Conservation (phyloP, 768 basidiomycete species). For the Boletus reticuloceps region DNA sequence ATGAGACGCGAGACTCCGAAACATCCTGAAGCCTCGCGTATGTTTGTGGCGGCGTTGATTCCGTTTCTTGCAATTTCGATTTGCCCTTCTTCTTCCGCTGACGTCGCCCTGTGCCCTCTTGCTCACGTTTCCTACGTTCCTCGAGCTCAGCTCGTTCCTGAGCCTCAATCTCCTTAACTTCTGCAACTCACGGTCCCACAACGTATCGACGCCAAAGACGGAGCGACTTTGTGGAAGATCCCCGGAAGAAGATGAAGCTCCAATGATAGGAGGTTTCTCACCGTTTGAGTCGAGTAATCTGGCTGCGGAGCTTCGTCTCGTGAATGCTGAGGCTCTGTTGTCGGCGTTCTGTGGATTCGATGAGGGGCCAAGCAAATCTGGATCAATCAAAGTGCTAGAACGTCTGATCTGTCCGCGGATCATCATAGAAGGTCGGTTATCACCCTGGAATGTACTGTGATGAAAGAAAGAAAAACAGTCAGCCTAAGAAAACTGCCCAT, state of each 20-base stretch:
- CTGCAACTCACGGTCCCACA: conserved; percentile 87
- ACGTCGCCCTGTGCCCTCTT: conserved; percentile 40
- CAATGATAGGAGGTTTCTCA: conserved; percentile 30
- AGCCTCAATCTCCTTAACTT: conserved; percentile 78
- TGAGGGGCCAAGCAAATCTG: conserved; percentile 51
- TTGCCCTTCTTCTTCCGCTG: conserved; percentile 38
- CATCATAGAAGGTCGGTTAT: conserved; percentile 93
- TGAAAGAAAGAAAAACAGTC: conserved; percentile 3
- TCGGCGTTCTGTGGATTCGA: conserved; percentile 46
- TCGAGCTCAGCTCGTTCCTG: conserved; percentile 59
- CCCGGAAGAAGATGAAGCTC: conserved; percentile 30
- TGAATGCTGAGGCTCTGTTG: conserved; percentile 41
- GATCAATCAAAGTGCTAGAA: conserved; percentile 73
- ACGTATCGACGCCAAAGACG: conserved; percentile 91
- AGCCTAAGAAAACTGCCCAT: not conserved
- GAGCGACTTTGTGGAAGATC: conserved; percentile 54
- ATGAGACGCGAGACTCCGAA: conserved; percentile 14
- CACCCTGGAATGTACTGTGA: conserved; percentile 80
- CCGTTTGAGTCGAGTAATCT: conserved; percentile 66
- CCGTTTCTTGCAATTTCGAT: conserved; percentile 48
- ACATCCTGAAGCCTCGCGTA: conserved; percentile 34
- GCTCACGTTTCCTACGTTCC: conserved; percentile 44
- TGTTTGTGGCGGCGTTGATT: conserved; percentile 22
- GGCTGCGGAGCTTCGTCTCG: conserved; percentile 51
- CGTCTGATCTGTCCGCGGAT: conserved; percentile 55